Evolutionary conservation across 2,329 filamentous ascomycete genomes (phyloP).

Genomic region (Epichloe hybrida): DNA sequence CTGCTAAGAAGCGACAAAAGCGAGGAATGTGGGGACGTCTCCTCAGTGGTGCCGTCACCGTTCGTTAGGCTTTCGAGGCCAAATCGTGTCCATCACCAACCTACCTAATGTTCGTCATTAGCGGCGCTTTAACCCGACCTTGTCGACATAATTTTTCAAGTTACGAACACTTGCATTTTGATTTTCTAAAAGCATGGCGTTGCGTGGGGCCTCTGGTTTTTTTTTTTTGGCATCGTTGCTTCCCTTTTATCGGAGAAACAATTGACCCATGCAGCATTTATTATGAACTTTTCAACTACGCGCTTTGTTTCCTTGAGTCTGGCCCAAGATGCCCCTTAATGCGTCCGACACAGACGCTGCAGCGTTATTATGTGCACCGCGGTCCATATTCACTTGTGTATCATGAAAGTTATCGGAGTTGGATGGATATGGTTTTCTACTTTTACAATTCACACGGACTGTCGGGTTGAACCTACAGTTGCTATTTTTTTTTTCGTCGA

Average conservation of each 20-base stretch:
- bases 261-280: background rate
- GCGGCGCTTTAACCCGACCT: background rate
- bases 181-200: constrained; percentile 8
- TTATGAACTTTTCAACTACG: background rate
- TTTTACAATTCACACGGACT: background rate
- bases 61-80: constrained; percentile 16
- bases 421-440: background rate
- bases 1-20: constrained; percentile 34
- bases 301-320: background rate
- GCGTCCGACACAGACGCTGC: constrained; percentile 3
- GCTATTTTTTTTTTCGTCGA: background rate
- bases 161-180: background rate
- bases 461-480: background rate
- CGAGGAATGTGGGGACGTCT: constrained; percentile 41
- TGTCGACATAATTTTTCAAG: background rate
- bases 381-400: background rate
- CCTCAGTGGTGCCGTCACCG: constrained; percentile 31
- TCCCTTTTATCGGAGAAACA: background rate
- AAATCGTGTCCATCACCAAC: no score
- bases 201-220: constrained; percentile 1
- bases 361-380: constrained; percentile 1
- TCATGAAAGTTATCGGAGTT: background rate
- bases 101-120: background rate
- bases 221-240: background rate
- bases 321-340: constrained; percentile 1